These are phyloP conservation scores for Austroboletus niveus DNA, from an alignment of 1,284 basidiomycete species.

Conservation along the genomic window DNA sequence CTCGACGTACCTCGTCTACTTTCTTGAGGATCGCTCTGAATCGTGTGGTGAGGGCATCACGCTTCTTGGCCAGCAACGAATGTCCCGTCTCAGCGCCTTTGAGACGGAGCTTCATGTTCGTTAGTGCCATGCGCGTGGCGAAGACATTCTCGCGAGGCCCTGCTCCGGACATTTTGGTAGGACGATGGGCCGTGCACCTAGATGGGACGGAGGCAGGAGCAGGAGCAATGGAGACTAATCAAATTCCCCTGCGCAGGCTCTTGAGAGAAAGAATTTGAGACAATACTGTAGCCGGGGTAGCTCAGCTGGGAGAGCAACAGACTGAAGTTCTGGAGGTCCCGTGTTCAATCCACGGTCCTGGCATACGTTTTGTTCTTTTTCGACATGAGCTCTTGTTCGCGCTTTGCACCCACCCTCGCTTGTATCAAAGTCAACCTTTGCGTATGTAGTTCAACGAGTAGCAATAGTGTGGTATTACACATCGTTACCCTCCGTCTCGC, in stretches of 20 bases:
- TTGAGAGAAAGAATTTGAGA: not conserved
- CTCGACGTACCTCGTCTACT: slow-evolving; percentile 79
- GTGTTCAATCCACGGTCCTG: slow-evolving; percentile 61
- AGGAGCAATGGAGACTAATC: too few relatives aligned
- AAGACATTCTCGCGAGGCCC: slow-evolving; percentile 91
- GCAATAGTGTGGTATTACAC: too few relatives aligned
- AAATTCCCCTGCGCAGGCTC: too few relatives aligned
- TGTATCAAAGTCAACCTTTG: too few relatives aligned
- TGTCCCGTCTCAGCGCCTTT: slow-evolving; percentile 98
- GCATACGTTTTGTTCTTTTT: slow-evolving; percentile 30
- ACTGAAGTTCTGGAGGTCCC: slow-evolving; percentile 67
- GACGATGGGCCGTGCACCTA: not conserved
- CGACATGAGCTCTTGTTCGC: too few relatives aligned
- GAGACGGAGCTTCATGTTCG: slow-evolving; percentile 88
- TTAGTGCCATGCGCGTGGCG: slow-evolving; percentile 93
- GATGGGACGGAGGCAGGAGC: not conserved
- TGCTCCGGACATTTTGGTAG: slow-evolving; percentile 74
- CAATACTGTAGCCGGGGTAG: slow-evolving; percentile 44
- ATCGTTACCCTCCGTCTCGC: not conserved
- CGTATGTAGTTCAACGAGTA: too few relatives aligned
- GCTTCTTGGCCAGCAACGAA: slow-evolving; percentile 95
- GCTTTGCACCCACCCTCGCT: too few relatives aligned
- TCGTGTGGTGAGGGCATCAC: slow-evolving; percentile 91
- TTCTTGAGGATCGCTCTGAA: slow-evolving; percentile 89
- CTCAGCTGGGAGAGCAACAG: slow-evolving; percentile 82